These are phyloP conservation scores for Cystofilobasidium macerans DNA, from an alignment of 768 basidiomycete species.

Conservation along the genomic window DNA sequence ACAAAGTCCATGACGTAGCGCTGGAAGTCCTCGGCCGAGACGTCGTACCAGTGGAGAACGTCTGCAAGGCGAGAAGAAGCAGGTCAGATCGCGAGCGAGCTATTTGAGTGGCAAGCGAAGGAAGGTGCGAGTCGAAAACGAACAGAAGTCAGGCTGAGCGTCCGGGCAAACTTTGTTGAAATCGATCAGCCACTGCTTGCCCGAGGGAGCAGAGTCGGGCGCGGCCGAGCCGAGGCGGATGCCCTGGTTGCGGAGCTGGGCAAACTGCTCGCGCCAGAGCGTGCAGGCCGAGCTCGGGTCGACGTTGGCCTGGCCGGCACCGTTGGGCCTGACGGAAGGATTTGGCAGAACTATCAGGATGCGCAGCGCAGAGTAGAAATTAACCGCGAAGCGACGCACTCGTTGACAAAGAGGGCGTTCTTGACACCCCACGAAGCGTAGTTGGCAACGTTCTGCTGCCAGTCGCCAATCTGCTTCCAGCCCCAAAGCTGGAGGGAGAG, in stretches of 20 bases:
- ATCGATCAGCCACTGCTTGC: conserved; percentile 25
- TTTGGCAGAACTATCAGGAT: neutral
- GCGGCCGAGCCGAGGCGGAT: conserved; percentile 26
- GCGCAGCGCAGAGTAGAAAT: neutral
- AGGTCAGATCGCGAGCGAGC: too few species aligned
- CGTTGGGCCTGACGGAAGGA: conserved; percentile 13
- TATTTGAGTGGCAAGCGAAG: neutral
- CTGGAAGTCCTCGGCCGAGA: conserved; percentile 25
- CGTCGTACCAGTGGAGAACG: conserved; percentile 25
- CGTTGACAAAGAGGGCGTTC: conserved; percentile 26
- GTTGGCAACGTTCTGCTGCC: conserved; percentile 14
- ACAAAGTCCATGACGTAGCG: conserved; percentile 21
- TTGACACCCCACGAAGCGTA: conserved; percentile 21
- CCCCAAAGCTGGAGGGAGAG: conserved; percentile 16
- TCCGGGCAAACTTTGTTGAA: conserved; percentile 13
- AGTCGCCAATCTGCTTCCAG: conserved; percentile 21
- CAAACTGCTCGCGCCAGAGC: conserved; percentile 23
- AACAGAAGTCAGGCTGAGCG: conserved; percentile 13
- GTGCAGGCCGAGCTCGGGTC: conserved; percentile 16
- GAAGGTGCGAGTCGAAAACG: neutral
- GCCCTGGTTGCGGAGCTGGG: conserved; percentile 20
- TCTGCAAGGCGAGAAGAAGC: neutral
- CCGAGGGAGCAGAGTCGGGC: conserved; percentile 22
- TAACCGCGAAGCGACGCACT: neutral
- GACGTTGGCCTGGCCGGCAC: conserved; percentile 24